phyloP scores from a whole-genome alignment of 2,329 filamentous ascomycete genomes.

The Tolypocladium paradoxum region DNA sequence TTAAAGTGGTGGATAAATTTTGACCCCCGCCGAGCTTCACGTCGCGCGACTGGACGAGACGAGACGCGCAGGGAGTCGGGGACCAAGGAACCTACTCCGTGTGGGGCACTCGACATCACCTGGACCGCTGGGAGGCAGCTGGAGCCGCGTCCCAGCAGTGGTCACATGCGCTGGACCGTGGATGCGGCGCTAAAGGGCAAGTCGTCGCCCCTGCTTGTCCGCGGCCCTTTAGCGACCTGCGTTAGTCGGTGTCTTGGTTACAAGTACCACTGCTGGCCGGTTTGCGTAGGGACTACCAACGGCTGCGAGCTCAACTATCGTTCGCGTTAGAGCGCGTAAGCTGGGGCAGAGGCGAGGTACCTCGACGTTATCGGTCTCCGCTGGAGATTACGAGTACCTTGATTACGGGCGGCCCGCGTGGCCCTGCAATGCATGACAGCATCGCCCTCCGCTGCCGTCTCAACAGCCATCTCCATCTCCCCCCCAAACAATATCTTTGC shows the following conservation, averaged over 20 bases:
- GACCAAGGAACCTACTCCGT: no score
- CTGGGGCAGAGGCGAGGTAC: neutral
- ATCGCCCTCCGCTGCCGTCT: slow-evolving; percentile 5
- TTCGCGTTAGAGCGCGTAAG: no score
- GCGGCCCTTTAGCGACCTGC: rapidly evolving
- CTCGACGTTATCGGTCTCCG: neutral
- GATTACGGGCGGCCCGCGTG: slow-evolving; percentile 4
- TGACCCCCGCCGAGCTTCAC: neutral
- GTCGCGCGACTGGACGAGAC: neutral
- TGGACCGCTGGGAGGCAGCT: neutral
- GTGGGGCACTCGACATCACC: no score
- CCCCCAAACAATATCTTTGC: neutral
- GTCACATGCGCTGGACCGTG: slow-evolving; percentile 1
- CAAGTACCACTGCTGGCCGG: neutral
- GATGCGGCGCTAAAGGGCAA: neutral
- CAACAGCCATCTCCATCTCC: neutral
- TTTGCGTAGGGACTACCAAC: rapidly evolving
- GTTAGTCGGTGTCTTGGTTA: neutral
- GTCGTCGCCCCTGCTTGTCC: neutral
- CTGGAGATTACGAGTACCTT: no score
- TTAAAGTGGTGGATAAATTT: neutral
- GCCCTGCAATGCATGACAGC: slow-evolving; percentile 10
- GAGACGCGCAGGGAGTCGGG: no score
- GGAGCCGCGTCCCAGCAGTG: neutral
- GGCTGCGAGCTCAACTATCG: neutral